Evolutionary conservation across 805 yeast species (phyloP).

Genomic region (Candida maltosa): DNA sequence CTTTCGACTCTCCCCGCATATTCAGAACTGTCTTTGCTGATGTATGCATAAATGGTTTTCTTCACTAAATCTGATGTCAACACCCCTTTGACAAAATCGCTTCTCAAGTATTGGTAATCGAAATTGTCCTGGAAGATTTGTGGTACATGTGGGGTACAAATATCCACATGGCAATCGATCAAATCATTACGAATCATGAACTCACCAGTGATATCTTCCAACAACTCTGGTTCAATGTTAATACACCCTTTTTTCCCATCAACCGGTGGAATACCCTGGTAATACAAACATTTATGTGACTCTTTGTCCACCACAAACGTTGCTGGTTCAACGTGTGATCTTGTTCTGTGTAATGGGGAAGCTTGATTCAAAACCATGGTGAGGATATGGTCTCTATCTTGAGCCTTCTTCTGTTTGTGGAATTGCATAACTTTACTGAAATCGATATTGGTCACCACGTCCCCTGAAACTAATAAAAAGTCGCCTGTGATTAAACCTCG

Average conservation of each 20-base stretch:
- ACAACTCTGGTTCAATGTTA: slow-evolving; percentile 77
- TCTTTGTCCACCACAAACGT: slow-evolving; percentile 75
- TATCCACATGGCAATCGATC: slow-evolving; percentile 94
- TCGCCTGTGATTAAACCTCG: slow-evolving; percentile 88
- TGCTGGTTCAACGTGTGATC: slow-evolving; percentile 80
- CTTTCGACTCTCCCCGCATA: slow-evolving; percentile 96
- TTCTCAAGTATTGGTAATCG: slow-evolving; percentile 83
- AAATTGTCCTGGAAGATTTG: slow-evolving; percentile 95
- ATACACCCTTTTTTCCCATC: slow-evolving; percentile 37
- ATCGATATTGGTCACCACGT: slow-evolving; percentile 90
- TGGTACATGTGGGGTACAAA: slow-evolving; percentile 92
- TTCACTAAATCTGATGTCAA: slow-evolving; percentile 85
- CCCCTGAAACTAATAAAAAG: slow-evolving; percentile 87
- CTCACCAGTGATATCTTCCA: slow-evolving; percentile 68
- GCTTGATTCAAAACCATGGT: slow-evolving; percentile 92
- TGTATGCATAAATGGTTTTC: slow-evolving; percentile 85
- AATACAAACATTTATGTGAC: slow-evolving; percentile 75
- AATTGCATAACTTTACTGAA: slow-evolving; percentile 67
- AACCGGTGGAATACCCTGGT: slow-evolving; percentile 69
- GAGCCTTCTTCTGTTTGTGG: slow-evolving; percentile 67
- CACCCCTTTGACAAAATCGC: slow-evolving; percentile 88
- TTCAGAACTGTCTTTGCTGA: slow-evolving; percentile 63
- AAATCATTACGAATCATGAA: slow-evolving; percentile 84
- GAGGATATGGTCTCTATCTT: slow-evolving; percentile 86
- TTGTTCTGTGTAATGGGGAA: slow-evolving; percentile 76